These are phyloP conservation scores for Pseudocohnilembus persalinus DNA, from an alignment of 169 alveolate species.

Conservation along the genomic window DNA sequence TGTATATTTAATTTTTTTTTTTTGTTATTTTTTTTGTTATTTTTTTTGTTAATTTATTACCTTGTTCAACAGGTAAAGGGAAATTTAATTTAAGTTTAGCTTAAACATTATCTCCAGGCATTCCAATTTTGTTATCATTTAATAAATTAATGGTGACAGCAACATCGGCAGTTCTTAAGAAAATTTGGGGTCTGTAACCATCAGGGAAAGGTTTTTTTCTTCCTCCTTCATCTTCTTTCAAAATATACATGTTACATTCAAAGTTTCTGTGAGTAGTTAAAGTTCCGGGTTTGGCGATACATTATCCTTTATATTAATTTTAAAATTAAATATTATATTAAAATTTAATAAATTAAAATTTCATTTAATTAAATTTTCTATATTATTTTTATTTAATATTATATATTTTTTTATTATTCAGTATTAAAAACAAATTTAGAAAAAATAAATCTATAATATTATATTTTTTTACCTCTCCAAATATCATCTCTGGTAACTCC, in stretches of 20 bases:
- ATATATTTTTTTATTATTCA: too few species aligned
- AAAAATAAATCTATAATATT: too few species aligned
- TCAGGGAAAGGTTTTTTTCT: constrained; percentile 93
- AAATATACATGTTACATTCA: constrained; percentile 90
- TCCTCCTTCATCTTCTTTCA: constrained; percentile 96
- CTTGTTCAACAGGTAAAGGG: constrained; percentile 35
- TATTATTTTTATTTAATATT: too few species aligned
- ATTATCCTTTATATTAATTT: constrained; percentile 38
- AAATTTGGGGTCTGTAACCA: constrained; percentile 95
- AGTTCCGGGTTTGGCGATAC: constrained; percentile 87
- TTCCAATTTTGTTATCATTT: constrained; percentile 84
- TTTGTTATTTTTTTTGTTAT: too few species aligned
- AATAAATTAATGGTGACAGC: constrained; percentile 89
- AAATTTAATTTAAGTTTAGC: constrained; percentile 38
- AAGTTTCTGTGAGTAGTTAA: constrained; percentile 83
- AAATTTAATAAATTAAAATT: too few species aligned
- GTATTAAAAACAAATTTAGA: too few species aligned
- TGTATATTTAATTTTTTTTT: too few species aligned
- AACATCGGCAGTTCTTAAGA: constrained; percentile 94
- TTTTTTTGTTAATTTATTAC: too few species aligned
- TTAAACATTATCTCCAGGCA: constrained; percentile 57
- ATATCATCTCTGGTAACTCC: constrained; percentile 89
- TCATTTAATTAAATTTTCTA: neutral
- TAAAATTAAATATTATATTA: neutral
- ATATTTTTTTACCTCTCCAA: constrained; percentile 89